A percentile compares a stretch with the other conserved stretches of the same genome.
phyloP scores from a whole-genome alignment of 2,329 filamentous ascomycete genomes.

The Ophiostoma montium region DNA sequence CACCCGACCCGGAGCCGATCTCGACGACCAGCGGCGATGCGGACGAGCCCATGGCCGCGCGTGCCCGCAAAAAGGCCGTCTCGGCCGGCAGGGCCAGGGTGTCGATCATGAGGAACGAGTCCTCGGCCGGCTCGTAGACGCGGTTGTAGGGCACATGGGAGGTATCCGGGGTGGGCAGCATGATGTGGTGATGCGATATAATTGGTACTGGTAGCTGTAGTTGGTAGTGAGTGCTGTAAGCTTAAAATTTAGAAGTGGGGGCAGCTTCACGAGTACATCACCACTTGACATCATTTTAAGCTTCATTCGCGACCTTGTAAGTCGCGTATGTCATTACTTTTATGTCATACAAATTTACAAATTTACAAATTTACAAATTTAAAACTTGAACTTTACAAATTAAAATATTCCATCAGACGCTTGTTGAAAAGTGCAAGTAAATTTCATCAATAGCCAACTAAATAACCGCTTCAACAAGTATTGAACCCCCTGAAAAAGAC shows the following conservation, averaged over 20 bases:
- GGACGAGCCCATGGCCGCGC: slow-evolving; percentile 32
- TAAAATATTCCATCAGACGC: too few species aligned
- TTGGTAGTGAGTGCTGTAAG: not conserved
- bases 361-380: not conserved
- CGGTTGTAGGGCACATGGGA: slow-evolving; percentile 78
- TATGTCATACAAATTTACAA: too few species aligned
- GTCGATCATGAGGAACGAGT: slow-evolving; percentile 88
- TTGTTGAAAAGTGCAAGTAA: too few species aligned
- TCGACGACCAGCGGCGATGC: slow-evolving; percentile 58
- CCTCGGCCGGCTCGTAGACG: slow-evolving; percentile 91
- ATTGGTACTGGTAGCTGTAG: not conserved
- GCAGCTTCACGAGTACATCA: not conserved
- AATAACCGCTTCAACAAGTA: not conserved
- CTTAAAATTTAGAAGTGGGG: slow-evolving; percentile 1
- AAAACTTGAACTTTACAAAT: too few species aligned
- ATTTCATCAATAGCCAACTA: too few species aligned
- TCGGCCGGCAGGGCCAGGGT: slow-evolving; percentile 65
- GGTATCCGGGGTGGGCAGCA: slow-evolving; percentile 90
- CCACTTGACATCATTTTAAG: too few species aligned
- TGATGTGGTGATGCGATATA: slow-evolving; percentile 29
- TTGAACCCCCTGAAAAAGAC: not conserved
- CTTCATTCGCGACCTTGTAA: too few species aligned
- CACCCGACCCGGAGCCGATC: slow-evolving; percentile 80
- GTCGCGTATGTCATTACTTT: too few species aligned
- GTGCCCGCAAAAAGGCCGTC: slow-evolving; percentile 48